Evolutionary conservation across 2,329 filamentous ascomycete species (phyloP), one percentile per base, ranked within the genome.

Genomic region (Aschersonia sp.): DNA sequence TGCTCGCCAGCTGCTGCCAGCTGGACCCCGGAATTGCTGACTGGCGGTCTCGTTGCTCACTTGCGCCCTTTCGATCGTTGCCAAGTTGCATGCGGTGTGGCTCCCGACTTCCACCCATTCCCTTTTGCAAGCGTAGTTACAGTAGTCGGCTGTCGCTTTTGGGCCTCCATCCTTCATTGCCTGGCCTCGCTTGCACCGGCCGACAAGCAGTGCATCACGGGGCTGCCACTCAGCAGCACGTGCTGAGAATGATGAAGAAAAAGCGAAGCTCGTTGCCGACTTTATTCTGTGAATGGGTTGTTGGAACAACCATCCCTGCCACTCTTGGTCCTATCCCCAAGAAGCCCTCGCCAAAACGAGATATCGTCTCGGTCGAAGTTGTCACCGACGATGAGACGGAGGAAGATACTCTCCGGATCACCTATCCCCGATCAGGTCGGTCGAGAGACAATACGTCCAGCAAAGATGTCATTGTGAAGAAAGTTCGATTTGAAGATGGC

Each of bases 371-470:
- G 29, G 55, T 74, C 32, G 63, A 70, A 46, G 55, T 74, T 2
- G 62, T 66, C 11, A 75, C 73, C 9, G 72, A 77, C 50, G 72
- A 76, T 42, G 71, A 74, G 48, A 66, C 64, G n/a, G 66, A 69
- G 6, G 62, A 66, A 30, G 73, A 77, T 46, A 68, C 64, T 4
- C 57, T 76, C 47, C 65, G 59, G 14, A 57, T 77, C 39, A 72
- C 69, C 1, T 72, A 73, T 46, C 72, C 73, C 1, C 68, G 71
- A 46, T 58, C 61, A 5, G 55, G 61, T 12, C 50, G 49, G 35
- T 46, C 32, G 6, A 37, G 43, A 41, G 45, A 37, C 30, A 43
- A 32, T 29, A 29, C 41, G 50, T 49, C 43, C 12, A 10, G 48
- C 32, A 51, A 51, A 11, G 42, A 42, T 6, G 10, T 11, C 41